These are phyloP conservation scores for Chenopodium suecicum DNA, from an alignment of 148 eudicot species.

Conservation along the genomic window DNA sequence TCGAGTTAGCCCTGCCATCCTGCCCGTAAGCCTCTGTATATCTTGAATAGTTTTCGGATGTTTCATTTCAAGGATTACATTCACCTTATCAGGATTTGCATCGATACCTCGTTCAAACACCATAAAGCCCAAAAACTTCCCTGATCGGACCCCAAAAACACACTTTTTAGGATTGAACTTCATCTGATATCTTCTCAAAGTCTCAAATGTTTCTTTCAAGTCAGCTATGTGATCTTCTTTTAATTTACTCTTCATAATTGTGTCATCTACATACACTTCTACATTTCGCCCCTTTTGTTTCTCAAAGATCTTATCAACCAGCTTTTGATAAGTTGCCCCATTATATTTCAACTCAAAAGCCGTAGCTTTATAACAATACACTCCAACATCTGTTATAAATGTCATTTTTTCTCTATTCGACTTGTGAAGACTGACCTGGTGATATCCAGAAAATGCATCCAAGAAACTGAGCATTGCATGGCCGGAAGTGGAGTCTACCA, in stretches of 20 bases:
- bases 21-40: too few relatives aligned
- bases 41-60: too few relatives aligned
- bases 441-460: too few relatives aligned
- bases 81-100: not conserved
- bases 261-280: not conserved
- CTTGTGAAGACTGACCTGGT: too few relatives aligned
- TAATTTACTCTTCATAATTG: not conserved
- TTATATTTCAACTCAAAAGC: not conserved
- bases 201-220: not conserved
- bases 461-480: too few relatives aligned
- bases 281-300: not conserved
- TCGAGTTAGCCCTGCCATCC: too few relatives aligned
- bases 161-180: constrained; percentile 1
- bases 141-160: not conserved
- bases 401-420: too few relatives aligned
- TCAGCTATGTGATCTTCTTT: not conserved
- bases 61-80: not conserved
- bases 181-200: not conserved
- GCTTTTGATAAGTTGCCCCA: not conserved
- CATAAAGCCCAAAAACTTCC: not conserved
- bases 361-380: not conserved
- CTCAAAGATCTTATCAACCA: not conserved
- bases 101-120: not conserved
- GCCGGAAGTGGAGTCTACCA: too few relatives aligned
- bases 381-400: not conserved